Percentiles rank a stretch among this genome's conserved stretches.
These are phyloP conservation scores for Ustilago curta DNA, from an alignment of 1,284 basidiomycete genomes.

Conservation along the genomic window DNA sequence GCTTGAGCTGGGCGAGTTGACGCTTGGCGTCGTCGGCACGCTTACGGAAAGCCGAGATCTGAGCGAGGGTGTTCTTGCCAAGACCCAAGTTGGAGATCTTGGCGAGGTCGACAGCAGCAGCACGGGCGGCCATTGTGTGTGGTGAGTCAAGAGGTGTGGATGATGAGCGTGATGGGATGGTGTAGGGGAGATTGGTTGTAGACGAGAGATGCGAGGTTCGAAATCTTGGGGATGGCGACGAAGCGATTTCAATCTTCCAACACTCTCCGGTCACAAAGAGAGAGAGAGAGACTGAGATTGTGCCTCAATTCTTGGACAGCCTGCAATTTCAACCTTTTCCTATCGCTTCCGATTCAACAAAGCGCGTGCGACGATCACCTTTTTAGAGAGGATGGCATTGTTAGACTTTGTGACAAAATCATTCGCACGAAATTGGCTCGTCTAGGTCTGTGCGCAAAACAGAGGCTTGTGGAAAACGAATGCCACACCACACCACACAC, in stretches of 20 bases:
- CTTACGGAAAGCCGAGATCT: slow-evolving; percentile 95
- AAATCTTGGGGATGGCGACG: slow-evolving; percentile 10
- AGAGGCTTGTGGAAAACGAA: background rate
- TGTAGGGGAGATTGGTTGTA: slow-evolving; percentile 2
- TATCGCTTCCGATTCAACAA: slow-evolving; percentile 15
- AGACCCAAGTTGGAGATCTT: slow-evolving; percentile 67
- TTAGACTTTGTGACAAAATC: background rate
- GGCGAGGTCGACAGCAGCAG: slow-evolving; percentile 62
- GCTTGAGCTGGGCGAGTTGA: slow-evolving; percentile 77
- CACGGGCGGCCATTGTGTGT: slow-evolving; percentile 58
- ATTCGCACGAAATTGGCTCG: slow-evolving; percentile 4
- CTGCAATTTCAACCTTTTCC: slow-evolving; percentile 4
- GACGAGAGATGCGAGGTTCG: slow-evolving; percentile 9
- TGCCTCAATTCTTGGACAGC: background rate
- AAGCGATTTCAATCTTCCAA: background rate
- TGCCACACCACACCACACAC: too few relatives aligned
- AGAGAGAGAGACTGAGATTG: slow-evolving; percentile 8
- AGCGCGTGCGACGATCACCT: slow-evolving; percentile 14
- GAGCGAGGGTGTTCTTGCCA: slow-evolving; percentile 69
- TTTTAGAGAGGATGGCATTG: background rate
- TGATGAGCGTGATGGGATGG: slow-evolving; percentile 1
- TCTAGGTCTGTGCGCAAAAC: slow-evolving; percentile 13
- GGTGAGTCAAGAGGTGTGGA: background rate
- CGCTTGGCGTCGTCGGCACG: slow-evolving; percentile 90
- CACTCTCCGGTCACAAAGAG: background rate